Percentiles rank a stretch among this genome's conserved stretches.
Evolutionary conservation across 2,329 filamentous ascomycete genomes (phyloP).

Genomic region (Neonectria ditissima): DNA sequence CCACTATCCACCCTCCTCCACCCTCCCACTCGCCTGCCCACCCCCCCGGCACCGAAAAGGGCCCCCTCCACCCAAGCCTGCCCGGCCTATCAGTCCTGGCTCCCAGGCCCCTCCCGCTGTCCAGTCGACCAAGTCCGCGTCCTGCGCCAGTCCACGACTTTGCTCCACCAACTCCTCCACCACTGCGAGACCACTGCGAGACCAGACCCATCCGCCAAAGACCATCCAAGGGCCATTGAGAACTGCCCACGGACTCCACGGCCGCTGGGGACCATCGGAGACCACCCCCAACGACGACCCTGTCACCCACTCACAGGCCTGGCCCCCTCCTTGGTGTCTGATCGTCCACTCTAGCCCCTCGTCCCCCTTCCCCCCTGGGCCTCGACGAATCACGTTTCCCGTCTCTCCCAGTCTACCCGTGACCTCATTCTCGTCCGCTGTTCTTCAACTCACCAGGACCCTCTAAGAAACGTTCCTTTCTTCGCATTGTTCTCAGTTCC

Average conservation of each 20-base stretch:
- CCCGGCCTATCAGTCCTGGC: conserved; percentile 27
- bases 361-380: conserved; percentile 32
- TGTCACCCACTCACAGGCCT: conserved; percentile 34
- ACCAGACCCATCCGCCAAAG: conserved; percentile 28
- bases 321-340: conserved; percentile 44
- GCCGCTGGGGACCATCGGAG: conserved; percentile 30
- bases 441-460: conserved; percentile 44
- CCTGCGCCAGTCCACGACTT: conserved; percentile 35
- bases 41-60: conserved; percentile 3
- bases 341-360: conserved; percentile 41
- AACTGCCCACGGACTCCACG: conserved; percentile 31
- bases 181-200: conserved; percentile 28
- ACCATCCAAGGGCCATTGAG: conserved; percentile 31
- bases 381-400: conserved; percentile 42
- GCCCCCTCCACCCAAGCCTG: conserved; percentile 15
- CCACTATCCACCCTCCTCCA: conserved; percentile 25
- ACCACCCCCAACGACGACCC: conserved; percentile 19
- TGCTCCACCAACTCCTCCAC: conserved; percentile 32
- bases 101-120: conserved; percentile 32
- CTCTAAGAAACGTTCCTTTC: conserved; percentile 33
- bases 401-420: conserved; percentile 41
- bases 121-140: conserved; percentile 38
- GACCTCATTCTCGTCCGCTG: conserved; percentile 44
- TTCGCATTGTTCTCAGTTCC: conserved; percentile 46
- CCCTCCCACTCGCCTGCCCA: conserved; percentile 16